Conservation (phyloP, 1,139 yeast genomes). For the Blastobotrys elegans region DNA sequence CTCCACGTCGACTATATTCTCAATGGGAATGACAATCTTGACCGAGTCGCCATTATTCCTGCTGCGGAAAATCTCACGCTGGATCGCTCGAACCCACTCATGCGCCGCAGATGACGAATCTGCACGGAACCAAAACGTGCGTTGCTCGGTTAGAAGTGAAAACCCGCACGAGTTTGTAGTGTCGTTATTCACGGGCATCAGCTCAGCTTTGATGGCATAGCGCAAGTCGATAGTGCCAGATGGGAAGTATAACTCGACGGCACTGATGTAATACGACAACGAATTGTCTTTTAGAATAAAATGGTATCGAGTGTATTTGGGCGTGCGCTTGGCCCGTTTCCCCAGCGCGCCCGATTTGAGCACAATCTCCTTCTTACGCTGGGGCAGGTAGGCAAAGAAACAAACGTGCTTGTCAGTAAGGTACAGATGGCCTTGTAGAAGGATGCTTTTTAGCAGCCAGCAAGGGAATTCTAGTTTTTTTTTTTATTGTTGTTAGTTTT, state of each 20-base stretch:
- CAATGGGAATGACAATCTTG: constrained; percentile 69
- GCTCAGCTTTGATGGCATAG: constrained; percentile 57
- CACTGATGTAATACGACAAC: constrained; percentile 59
- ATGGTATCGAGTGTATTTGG: constrained; percentile 54
- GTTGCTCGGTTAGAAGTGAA: constrained; percentile 45
- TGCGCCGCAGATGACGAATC: constrained; percentile 71
- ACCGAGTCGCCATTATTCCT: constrained; percentile 70
- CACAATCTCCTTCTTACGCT: constrained; percentile 33
- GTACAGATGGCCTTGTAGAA: constrained; percentile 80
- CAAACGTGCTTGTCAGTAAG: constrained; percentile 60
- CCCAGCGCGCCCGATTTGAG: constrained; percentile 46
- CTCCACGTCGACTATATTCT: constrained; percentile 59
- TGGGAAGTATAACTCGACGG: constrained; percentile 83
- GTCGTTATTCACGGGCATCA: constrained; percentile 26
- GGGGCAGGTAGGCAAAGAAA: constrained; percentile 80
- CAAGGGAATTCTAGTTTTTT: constrained; percentile 47
- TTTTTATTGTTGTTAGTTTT: too few relatives aligned
- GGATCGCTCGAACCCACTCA: constrained; percentile 72
- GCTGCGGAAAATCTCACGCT: constrained; percentile 71
- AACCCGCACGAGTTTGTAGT: constrained; percentile 28
- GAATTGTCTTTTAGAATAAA: constrained; percentile 68
- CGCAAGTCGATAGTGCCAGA: constrained; percentile 66
- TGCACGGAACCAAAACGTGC: constrained; percentile 61
- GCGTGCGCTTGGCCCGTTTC: constrained; percentile 29
- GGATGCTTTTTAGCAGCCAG: constrained; percentile 78